Base-by-base conservation (phyloP, 1,284 basidiomycete genomes). In the Boletus albobrunnescens region DNA sequence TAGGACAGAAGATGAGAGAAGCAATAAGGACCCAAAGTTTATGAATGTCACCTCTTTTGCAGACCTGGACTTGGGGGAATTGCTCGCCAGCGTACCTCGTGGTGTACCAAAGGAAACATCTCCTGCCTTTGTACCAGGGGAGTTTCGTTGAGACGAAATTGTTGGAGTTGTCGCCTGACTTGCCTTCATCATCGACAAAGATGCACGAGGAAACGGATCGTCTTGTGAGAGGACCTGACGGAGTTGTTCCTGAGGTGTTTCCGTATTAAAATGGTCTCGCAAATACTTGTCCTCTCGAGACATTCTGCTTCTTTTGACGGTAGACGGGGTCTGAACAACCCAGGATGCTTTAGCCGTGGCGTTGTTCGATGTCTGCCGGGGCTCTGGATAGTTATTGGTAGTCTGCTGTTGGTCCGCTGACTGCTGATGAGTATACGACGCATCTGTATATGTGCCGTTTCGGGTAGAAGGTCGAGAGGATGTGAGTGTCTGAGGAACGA, bases 161-260 rank as follows among this genome's bases (percentile, higher is more conserved):
- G 50, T 50, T 12, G 62, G 64, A n/a, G 53, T 66, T 14, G 49
- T 36, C 1, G 49, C 57, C 41, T 56, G 63, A 35, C 51, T 64
- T 7, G 57, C 53, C 43, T 55, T 67, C 61, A 64, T 65, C 51
- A 64, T 61, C 24, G 59, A 60, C 10, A 55, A 65, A 17, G 56
- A 47, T 23, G 50, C 30, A 39, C 58, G 65, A 39, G 54, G 65
- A 22, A 57, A 56, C 4, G 43, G 24, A n/a, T 58, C 44, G 11
- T 67, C 65, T 42, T 67, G 53, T 23, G 63, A 68, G 26, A 65
- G 64, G 22, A 65, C 53, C 42, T 68, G 54, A n/a, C 67, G 67
- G 38, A 65, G 56, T 28, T 65, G 64, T 20, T 46, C 41, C 36
- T 67, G 65, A 0, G 62, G 49, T 2, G 51, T 61, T 24, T 67